Percentiles rank a stretch among this genome's conserved stretches.
These are phyloP conservation scores for Geoglossum cookeanum DNA, from an alignment of 2,329 filamentous ascomycete species.

Conservation along the genomic window DNA sequence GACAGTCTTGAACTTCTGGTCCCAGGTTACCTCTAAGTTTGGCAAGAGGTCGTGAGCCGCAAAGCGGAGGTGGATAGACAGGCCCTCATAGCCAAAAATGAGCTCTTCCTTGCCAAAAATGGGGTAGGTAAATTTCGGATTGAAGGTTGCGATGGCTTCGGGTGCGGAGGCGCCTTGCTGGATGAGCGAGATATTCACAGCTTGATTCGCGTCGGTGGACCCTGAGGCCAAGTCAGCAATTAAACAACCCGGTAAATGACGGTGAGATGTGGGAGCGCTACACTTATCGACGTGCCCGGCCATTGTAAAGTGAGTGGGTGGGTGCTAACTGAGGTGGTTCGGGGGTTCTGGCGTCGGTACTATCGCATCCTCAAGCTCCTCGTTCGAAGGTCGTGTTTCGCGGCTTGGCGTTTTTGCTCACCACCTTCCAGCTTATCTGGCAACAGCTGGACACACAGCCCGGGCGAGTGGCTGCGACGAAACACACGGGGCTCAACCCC, in stretches of 20 bases:
- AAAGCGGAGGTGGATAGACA: conserved; percentile 56
- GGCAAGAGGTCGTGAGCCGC: conserved; percentile 60
- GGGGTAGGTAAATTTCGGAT: conserved; percentile 74
- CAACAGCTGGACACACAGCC: background rate
- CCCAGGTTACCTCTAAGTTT: conserved; percentile 49
- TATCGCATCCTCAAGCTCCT: too few species aligned
- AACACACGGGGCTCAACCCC: background rate
- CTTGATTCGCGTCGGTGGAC: conserved; percentile 36
- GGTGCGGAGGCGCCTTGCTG: conserved; percentile 21
- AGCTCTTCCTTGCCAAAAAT: conserved; percentile 87
- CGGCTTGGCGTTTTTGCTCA: background rate
- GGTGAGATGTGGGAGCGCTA: background rate
- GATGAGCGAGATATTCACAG: conserved; percentile 40
- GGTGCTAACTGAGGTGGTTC: background rate
- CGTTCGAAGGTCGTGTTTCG: too few species aligned
- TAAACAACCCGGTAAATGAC: background rate
- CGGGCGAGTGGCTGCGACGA: background rate
- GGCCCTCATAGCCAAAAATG: conserved; percentile 75
- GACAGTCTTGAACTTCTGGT: conserved; percentile 48
- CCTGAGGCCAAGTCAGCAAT: background rate
- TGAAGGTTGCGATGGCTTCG: conserved; percentile 49
- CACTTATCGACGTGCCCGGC: conserved; percentile 1
- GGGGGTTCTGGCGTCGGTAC: too few species aligned
- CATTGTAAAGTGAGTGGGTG: background rate
- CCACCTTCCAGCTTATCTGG: background rate